These are phyloP conservation scores for Cenchrus purpureus DNA, from an alignment of 176 grass and related monocot genomes.

Conservation along the genomic window DNA sequence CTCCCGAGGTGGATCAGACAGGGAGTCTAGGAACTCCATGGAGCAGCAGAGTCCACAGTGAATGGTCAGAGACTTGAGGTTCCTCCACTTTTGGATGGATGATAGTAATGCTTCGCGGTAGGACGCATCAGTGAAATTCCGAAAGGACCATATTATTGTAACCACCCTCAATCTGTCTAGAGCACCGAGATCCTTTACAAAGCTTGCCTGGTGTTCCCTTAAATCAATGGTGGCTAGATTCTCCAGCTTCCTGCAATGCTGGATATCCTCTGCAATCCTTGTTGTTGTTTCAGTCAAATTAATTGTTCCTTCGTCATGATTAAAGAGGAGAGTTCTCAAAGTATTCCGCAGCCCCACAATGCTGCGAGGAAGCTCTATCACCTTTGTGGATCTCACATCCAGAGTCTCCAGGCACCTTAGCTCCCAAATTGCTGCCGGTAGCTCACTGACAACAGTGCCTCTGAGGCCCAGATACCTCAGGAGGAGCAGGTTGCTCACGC, in stretches of 20 bases:
- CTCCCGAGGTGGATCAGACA: rapidly evolving
- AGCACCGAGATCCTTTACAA: background rate
- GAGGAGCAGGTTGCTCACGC: no score
- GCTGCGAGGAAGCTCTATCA: no score
- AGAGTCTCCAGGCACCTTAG: no score
- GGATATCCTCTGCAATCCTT: background rate
- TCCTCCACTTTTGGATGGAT: rapidly evolving
- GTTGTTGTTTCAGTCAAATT: no score
- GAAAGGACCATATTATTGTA: slow-evolving; percentile 15
- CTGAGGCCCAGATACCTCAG: no score
- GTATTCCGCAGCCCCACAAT: background rate
- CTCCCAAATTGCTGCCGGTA: no score
- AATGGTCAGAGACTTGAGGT: background rate
- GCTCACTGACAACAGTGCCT: no score
- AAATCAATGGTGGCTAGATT: slow-evolving; percentile 12
- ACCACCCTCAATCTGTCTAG: rapidly evolving
- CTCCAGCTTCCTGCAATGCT: rapidly evolving
- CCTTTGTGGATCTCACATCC: no score
- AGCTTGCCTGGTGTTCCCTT: background rate
- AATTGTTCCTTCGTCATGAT: background rate
- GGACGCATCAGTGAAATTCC: background rate
- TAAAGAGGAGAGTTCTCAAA: rapidly evolving
- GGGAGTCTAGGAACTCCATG: background rate
- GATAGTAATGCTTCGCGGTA: background rate
- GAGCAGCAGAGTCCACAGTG: background rate